phyloP scores from a whole-genome alignment of 164 flowering plant genomes.

The Warburgia ugandensis region DNA sequence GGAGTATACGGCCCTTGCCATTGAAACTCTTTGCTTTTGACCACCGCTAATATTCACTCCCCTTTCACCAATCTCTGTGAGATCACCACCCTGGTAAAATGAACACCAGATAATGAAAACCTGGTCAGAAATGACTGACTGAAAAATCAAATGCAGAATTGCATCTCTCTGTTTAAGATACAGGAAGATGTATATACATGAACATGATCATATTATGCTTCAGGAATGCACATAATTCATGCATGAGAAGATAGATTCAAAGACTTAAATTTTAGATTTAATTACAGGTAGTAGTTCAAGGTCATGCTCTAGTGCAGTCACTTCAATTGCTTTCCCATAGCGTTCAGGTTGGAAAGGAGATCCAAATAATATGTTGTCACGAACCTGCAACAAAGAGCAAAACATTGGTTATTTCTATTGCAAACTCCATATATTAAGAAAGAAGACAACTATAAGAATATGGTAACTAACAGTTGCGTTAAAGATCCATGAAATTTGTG shows the following conservation, averaged over 20 bases:
- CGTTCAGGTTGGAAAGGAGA: constrained; percentile 52
- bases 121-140: not conserved
- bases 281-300: constrained; percentile 85
- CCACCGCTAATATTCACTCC: constrained; percentile 99
- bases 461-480: constrained; percentile 83
- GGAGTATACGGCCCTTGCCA: constrained; percentile 97
- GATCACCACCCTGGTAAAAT: constrained; percentile 84
- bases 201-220: too few species aligned
- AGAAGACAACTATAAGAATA: constrained; percentile 1
- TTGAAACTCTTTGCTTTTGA: constrained; percentile 95
- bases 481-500: constrained; percentile 98
- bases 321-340: constrained; percentile 73
- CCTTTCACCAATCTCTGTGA: constrained; percentile 98
- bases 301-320: constrained; percentile 84
- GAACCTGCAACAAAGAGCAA: constrained; percentile 60
- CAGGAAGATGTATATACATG: too few species aligned
- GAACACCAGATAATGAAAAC: constrained; percentile 1
- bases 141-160: not conserved
- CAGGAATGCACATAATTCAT: not conserved
- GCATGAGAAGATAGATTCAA: not conserved
- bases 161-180: too few species aligned
- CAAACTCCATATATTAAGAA: not conserved
- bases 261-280: not conserved
- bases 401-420: not conserved
- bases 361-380: constrained; percentile 91